phyloP scores from a whole-genome alignment of 73 alveolate genomes.

The Tetrahymena malaccensis region DNA sequence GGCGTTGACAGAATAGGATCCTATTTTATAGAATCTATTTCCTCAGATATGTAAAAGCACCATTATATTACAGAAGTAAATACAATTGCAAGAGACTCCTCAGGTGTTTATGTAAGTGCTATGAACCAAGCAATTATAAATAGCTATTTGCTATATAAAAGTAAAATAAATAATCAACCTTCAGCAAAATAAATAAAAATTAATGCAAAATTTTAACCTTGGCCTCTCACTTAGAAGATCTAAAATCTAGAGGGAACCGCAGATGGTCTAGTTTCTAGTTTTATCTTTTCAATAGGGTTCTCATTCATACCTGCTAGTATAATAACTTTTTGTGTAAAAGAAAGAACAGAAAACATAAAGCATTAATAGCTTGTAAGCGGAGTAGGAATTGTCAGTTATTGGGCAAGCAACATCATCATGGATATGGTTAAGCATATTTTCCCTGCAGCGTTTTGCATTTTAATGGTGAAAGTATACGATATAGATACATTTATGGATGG shows the following conservation, averaged over 20 bases:
- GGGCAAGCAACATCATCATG: slow-evolving; percentile 81
- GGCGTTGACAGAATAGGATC: neutral
- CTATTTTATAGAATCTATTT: neutral
- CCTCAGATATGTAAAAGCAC: neutral
- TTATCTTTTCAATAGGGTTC: slow-evolving; percentile 87
- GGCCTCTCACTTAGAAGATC: slow-evolving; percentile 10
- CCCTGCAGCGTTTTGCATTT: slow-evolving; percentile 61
- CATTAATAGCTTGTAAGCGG: slow-evolving; percentile 90
- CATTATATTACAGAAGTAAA: neutral
- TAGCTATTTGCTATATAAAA: neutral
- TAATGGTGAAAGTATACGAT: slow-evolving; percentile 50
- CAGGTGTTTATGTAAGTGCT: neutral
- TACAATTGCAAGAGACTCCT: slow-evolving; percentile 29
- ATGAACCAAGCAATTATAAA: slow-evolving; percentile 28
- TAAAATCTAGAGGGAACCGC: neutral
- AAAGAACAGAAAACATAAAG: slow-evolving; percentile 88
- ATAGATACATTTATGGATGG: slow-evolving; percentile 35
- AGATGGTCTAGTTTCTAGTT: slow-evolving; percentile 45
- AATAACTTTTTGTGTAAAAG: slow-evolving; percentile 76
- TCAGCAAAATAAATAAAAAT: neutral
- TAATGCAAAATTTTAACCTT: neutral
- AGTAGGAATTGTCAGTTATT: slow-evolving; percentile 72
- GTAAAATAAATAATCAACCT: neutral
- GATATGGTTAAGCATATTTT: slow-evolving; percentile 76
- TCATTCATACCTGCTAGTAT: slow-evolving; percentile 90